Evolutionary conservation across 176 grass and related monocot genomes (phyloP), one percentile per base, ranked within the genome.

Genomic region (Pontederia paniculata): DNA sequence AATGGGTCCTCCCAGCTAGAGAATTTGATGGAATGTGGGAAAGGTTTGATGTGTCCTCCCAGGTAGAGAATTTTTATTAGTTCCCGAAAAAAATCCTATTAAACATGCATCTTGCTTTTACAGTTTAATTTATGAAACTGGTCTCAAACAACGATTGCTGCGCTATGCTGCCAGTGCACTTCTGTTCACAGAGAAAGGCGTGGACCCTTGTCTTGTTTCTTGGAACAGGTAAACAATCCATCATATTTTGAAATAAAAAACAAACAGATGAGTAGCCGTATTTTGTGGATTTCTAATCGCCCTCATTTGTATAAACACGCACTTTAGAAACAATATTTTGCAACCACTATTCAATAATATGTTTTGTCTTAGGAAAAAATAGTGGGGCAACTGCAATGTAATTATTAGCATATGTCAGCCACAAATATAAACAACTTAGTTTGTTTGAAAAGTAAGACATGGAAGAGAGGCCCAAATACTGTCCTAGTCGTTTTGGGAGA

Each of bases 1-100:
- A 98, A 46, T 91, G 93, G 93, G 53, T 78, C 61, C 59, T 98
- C 52, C 93, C 93, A 17, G 83, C 93, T 53, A 91, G 75, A 80
- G 93, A 98, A 91, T 98, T 84, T 77, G 93, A 98, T 55, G 93
- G 93, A 71, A 69, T 98, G 12, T 98, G 93, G 93, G 83, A 90
- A 88, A 98, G 93, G 93, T 98, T 53, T 17, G 21, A 58, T 63
- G 49, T 21, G 42, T 59, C n/a, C 10, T 46, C 43, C 43, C 51
- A 48, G 42, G 63, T 76, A 70, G 44, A 49, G 9, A 55, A 60
- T 73, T 21, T 48, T 23, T 42, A 31, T 43, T 67, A 28, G 47
- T 3, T 58, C 9, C 55, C 44, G 10, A 43, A 55, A 43, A 58
- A 50, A 18, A 70, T 49, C 49, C 73, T 31, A 57, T 44, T 67